Percentiles rank a stretch among this genome's conserved stretches.
These are phyloP conservation scores for Trapa incisa DNA, from an alignment of 345 rosid genomes.

Conservation along the genomic window DNA sequence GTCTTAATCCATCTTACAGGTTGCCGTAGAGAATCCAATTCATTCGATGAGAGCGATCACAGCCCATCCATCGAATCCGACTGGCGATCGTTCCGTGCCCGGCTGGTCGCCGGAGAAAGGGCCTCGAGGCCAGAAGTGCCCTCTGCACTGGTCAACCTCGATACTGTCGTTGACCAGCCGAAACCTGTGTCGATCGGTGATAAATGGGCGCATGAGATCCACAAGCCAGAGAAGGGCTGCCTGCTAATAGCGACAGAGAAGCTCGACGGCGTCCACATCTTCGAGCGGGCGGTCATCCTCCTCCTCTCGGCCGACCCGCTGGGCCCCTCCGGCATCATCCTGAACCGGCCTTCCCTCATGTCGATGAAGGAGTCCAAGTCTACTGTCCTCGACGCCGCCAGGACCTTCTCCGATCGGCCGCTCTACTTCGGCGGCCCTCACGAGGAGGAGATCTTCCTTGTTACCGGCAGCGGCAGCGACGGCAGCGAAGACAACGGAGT, in stretches of 20 bases:
- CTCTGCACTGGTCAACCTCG: constrained; percentile 26
- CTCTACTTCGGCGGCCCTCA: constrained; percentile 89
- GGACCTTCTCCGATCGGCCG: constrained; percentile 49
- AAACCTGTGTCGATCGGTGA: constrained; percentile 23
- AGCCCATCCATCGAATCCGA: constrained; percentile 22
- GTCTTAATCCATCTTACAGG: constrained; percentile 18
- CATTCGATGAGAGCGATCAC: not conserved
- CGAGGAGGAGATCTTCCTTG: constrained; percentile 63
- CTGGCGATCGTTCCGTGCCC: constrained; percentile 77
- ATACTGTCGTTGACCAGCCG: constrained; percentile 20
- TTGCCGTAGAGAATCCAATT: constrained; percentile 29
- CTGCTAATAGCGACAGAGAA: constrained; percentile 76
- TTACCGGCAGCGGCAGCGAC: constrained; percentile 25
- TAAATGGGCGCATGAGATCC: constrained; percentile 79
- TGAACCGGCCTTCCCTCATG: constrained; percentile 77
- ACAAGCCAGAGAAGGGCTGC: constrained; percentile 74
- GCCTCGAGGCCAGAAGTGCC: constrained; percentile 21
- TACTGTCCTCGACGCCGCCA: constrained; percentile 32
- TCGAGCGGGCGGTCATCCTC: constrained; percentile 75
- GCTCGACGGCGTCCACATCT: constrained; percentile 77
- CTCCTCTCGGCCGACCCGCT: constrained; percentile 58
- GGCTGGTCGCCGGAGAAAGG: constrained; percentile 48
- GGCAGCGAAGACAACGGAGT: constrained; percentile 22
- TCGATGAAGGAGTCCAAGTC: constrained; percentile 69
- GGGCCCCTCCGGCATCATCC: constrained; percentile 69